Conservation (phyloP, 306 rosid species). For the Abrus precatorius region DNA sequence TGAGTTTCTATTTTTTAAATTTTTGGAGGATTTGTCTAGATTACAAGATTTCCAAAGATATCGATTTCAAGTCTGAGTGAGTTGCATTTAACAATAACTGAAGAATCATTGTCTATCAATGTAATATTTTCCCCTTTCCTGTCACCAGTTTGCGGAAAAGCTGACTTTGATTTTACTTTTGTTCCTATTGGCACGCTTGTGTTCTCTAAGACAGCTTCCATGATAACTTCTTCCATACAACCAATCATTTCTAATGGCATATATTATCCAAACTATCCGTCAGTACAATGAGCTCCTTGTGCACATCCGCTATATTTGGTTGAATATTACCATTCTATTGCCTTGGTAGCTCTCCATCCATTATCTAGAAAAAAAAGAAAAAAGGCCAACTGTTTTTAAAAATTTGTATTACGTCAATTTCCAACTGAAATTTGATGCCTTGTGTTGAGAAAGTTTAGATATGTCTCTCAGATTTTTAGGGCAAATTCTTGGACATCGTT, state of each 20-base stretch:
- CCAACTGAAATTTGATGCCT: slow-evolving; percentile 12
- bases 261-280: slow-evolving; percentile 13
- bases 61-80: slow-evolving; percentile 31
- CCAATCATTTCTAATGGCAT: slow-evolving; percentile 10
- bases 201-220: slow-evolving; percentile 25
- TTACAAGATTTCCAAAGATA: slow-evolving; percentile 17
- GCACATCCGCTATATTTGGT: slow-evolving; percentile 22
- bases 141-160: slow-evolving; percentile 29
- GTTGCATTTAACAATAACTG: slow-evolving; percentile 37
- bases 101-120: slow-evolving; percentile 25
- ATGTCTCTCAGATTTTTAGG: slow-evolving; percentile 29
- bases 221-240: slow-evolving; percentile 17
- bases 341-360: slow-evolving; percentile 22
- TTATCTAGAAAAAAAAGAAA: background rate
- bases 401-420: slow-evolving; percentile 32
- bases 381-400: background rate
- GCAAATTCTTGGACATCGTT: slow-evolving; percentile 15
- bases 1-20: slow-evolving; percentile 15
- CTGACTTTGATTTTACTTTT: slow-evolving; percentile 31
- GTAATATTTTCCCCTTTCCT: slow-evolving; percentile 20
- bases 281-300: slow-evolving; percentile 13
- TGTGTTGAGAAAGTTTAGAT: slow-evolving; percentile 12
- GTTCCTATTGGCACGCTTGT: slow-evolving; percentile 30
- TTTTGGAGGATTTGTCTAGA: slow-evolving; percentile 26
- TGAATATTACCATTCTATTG: slow-evolving; percentile 26